These are phyloP conservation scores for Xylaria arbuscula DNA, from an alignment of 2,329 filamentous ascomycete species.

Conservation along the genomic window DNA sequence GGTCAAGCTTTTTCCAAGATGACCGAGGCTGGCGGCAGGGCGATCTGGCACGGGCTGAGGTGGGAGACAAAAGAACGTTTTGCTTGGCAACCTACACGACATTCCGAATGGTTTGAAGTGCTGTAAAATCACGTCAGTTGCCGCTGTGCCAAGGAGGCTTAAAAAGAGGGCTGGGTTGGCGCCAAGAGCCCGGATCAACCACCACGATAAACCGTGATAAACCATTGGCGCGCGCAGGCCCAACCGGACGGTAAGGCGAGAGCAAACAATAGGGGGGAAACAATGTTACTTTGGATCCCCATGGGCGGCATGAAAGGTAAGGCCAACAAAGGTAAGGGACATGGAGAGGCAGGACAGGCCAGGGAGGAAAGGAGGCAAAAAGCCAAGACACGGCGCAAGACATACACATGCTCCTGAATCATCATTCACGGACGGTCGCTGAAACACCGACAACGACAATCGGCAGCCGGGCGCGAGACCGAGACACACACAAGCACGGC, in stretches of 20 bases:
- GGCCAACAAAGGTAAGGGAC: conserved; percentile 16
- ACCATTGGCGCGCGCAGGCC: conserved; percentile 35
- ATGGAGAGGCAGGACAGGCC: neutral
- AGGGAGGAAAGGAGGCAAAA: conserved; percentile 14
- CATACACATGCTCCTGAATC: conserved; percentile 51
- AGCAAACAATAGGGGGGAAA: conserved; percentile 23
- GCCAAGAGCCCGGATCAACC: conserved; percentile 47
- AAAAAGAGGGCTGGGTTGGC: conserved; percentile 48
- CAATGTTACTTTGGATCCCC: conserved; percentile 5
- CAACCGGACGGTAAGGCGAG: conserved; percentile 19
- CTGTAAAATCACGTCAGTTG: conserved; percentile 50
- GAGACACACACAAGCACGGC: conserved; percentile 16
- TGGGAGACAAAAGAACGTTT: conserved; percentile 45
- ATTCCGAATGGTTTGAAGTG: conserved; percentile 52
- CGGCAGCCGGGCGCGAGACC: conserved; percentile 25
- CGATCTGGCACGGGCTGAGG: conserved; percentile 38
- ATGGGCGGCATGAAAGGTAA: neutral
- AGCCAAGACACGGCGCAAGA: conserved; percentile 39
- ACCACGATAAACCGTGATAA: conserved; percentile 39
- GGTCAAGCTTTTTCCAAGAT: conserved; percentile 34
- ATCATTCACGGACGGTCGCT: conserved; percentile 45
- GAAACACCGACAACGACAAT: conserved; percentile 45
- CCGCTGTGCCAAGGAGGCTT: conserved; percentile 48
- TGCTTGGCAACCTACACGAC: conserved; percentile 52
- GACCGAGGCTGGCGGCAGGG: conserved; percentile 16